Percentiles rank a stretch among this genome's conserved stretches.
Evolutionary conservation across 208 protist genomes (phyloP).

Genomic region (Leishmania guyanensis): DNA sequence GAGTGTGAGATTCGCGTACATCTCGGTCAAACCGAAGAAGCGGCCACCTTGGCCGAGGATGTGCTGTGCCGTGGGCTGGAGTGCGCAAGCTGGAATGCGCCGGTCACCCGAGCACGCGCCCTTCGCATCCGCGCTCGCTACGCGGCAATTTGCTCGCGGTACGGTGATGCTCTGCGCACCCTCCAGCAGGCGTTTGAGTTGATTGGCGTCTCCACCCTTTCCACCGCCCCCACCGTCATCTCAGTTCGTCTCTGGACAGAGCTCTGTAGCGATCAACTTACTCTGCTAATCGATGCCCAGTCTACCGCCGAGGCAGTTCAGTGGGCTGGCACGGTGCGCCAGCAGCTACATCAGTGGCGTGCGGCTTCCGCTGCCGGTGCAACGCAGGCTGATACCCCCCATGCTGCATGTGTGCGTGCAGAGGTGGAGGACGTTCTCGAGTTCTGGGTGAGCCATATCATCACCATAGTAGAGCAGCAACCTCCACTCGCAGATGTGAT

Average conservation of each 20-base stretch:
- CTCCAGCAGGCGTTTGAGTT: constrained; percentile 7
- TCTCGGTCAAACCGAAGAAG: constrained; percentile 48
- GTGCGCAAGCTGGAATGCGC: constrained; percentile 20
- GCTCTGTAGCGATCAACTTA: constrained; percentile 20
- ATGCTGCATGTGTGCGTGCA: constrained; percentile 3
- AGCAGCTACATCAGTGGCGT: constrained; percentile 18
- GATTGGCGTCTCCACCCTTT: not conserved
- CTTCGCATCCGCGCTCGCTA: constrained; percentile 16
- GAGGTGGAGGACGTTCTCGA: constrained; percentile 14
- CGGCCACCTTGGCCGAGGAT: constrained; percentile 28
- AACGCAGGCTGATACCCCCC: constrained; percentile 4
- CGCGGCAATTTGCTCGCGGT: constrained; percentile 15
- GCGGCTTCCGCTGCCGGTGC: not conserved
- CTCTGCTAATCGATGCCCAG: constrained; percentile 1
- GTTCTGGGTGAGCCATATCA: constrained; percentile 14
- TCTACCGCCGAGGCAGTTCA: constrained; percentile 10
- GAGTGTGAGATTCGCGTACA: constrained; percentile 46
- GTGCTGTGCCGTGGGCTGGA: constrained; percentile 17
- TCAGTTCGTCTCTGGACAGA: constrained; percentile 19
- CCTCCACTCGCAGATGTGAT: not conserved
- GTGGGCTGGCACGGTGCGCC: constrained; percentile 11
- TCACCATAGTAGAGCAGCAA: not conserved
- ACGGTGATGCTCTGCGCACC: constrained; percentile 18
- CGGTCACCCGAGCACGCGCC: not conserved
- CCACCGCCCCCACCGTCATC: not conserved